phyloP scores from a whole-genome alignment of 2,329 filamentous ascomycete genomes.

The Passalora sequoiae region DNA sequence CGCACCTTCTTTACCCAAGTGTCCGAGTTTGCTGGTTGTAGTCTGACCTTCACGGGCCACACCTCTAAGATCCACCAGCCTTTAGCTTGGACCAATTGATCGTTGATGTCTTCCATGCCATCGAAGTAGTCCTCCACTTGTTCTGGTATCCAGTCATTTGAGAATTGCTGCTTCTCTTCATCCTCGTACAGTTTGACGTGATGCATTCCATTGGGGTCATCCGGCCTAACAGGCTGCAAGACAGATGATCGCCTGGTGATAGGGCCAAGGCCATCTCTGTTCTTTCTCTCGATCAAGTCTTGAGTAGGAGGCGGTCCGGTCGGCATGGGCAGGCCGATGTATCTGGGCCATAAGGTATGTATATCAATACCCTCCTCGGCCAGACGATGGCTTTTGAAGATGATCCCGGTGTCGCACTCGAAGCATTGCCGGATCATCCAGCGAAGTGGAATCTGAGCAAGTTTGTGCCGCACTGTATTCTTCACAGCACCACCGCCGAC shows the following conservation, averaged over 20 bases:
- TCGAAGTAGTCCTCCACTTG: conserved; percentile 44
- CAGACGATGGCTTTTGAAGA: conserved; percentile 38
- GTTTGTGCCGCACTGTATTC: conserved; percentile 41
- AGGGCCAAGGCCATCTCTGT: conserved; percentile 32
- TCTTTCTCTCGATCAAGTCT: conserved; percentile 35
- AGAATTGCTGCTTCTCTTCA: conserved; percentile 15
- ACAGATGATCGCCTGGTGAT: conserved; percentile 28
- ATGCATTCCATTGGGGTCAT: conserved; percentile 23
- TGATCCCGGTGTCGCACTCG: conserved; percentile 44
- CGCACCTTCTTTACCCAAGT: conserved; percentile 37
- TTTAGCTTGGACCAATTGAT: conserved; percentile 37
- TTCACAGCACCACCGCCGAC: conserved; percentile 43
- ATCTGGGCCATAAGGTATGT: conserved; percentile 39
- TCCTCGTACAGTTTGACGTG: conserved; percentile 23
- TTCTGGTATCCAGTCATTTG: conserved; percentile 34
- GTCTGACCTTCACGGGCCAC: conserved; percentile 40
- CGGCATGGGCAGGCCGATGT: conserved; percentile 32
- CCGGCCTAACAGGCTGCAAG: conserved; percentile 19
- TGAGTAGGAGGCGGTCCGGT: conserved; percentile 34
- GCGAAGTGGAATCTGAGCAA: conserved; percentile 43
- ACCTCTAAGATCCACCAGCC: conserved; percentile 44
- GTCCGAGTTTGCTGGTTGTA: conserved; percentile 31
- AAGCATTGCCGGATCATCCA: conserved; percentile 49
- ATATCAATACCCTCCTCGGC: conserved; percentile 42
- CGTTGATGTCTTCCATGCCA: conserved; percentile 38